Percentiles rank a stretch among this genome's conserved stretches.
Conservation (phyloP, 2,329 filamentous ascomycete species). For the Scytalidium lignicola region DNA sequence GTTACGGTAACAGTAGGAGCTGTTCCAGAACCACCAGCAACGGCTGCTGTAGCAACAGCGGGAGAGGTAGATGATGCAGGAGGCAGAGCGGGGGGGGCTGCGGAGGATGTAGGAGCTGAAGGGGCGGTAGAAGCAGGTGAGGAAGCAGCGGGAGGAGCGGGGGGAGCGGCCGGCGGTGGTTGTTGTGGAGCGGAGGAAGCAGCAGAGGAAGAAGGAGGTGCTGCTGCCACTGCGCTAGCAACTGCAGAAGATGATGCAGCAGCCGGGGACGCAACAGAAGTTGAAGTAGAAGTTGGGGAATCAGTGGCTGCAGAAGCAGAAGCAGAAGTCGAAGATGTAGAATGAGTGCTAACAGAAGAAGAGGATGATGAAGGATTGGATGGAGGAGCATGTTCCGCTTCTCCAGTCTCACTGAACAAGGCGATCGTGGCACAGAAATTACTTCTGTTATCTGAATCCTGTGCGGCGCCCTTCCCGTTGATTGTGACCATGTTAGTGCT, state of each 20-base stretch:
- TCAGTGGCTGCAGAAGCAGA: not conserved
- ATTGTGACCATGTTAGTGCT: conserved; percentile 67
- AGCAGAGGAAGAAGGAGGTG: not conserved
- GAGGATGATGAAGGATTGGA: not conserved
- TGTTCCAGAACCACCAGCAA: too few species aligned
- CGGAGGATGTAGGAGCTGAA: not conserved
- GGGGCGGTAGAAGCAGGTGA: not conserved
- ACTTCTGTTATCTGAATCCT: conserved; percentile 59
- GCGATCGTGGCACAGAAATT: conserved; percentile 60
- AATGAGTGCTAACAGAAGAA: not conserved
- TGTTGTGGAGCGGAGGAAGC: not conserved
- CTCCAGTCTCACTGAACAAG: conserved; percentile 32
- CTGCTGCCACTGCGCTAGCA: not conserved
- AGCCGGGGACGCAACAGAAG: not conserved
- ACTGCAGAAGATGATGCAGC: not conserved
- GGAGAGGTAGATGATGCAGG: not conserved
- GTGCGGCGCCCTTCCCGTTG: conserved; percentile 47
- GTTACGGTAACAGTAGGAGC: not conserved
- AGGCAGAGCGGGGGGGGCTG: not conserved
- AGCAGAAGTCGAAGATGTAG: not conserved
- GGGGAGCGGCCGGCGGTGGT: not conserved
- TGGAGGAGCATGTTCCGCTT: not conserved
- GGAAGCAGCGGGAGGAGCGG: not conserved
- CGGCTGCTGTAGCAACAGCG: too few species aligned
- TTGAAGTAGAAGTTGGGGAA: not conserved